Base-by-base conservation (phyloP, 1,284 basidiomycete genomes). In the Trichosporon sp. region DNA sequence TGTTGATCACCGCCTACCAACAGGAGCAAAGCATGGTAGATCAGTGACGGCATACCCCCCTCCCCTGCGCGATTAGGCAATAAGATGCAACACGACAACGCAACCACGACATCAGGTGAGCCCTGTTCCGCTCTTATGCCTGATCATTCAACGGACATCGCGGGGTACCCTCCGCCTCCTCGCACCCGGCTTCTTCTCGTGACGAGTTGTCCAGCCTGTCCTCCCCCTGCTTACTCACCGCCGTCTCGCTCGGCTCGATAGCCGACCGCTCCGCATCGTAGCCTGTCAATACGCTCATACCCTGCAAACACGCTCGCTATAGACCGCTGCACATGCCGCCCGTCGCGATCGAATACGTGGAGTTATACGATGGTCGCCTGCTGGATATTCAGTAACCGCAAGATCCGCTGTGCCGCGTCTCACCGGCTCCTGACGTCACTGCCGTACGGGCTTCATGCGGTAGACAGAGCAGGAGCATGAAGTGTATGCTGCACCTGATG, bases 1-100 rank as follows among this genome's bases (percentile, higher is more conserved):
- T 54, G 10, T 54, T 54, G 51, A 54, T 54, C 4, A 19, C 51
- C 51, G 51, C 51, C 51, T 19, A 54, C 51, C 51, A 54, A 54
- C 51, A 21, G 51, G 51, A 54, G 19, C 19, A n/a, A 4, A 26
- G 51, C 51, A 26, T 26, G 51, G 51, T 10, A 54, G 51, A 54
- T 54, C 51, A 54, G 51, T 54, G 51, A 54, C 51, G 51, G 51
- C 51, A 54, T 26, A 19, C 4, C 6, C 10, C 51, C 19, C 51
- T 21, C 51, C 8, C 8, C 51, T 26, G 51, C 51, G 51, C 51
- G 21, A 54, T 54, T 54, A 26, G 51, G 19, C 51, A 54, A 54
- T 54, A 54, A 19, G 19, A 54, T 54, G 19, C 19, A 54, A 54
- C 51, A 16, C 51, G 51, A 19, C 51, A 26, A 54, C 51, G 19